Conservation (phyloP, 1,284 basidiomycete species). For the Trichosporon sp. region DNA sequence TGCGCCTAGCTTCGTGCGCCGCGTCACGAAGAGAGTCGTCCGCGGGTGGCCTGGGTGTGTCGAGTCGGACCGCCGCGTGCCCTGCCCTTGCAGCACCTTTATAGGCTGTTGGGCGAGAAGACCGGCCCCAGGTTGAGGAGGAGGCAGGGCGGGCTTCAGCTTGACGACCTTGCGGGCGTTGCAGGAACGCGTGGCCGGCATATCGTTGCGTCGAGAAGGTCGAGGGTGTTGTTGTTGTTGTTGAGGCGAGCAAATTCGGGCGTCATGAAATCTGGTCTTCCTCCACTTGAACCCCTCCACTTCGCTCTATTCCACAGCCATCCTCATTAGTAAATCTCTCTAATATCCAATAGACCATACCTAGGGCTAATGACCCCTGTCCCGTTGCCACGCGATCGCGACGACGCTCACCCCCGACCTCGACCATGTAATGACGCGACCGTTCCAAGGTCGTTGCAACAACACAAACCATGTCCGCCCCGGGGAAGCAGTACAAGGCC, state of each 20-base stretch:
- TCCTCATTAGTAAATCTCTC: background rate
- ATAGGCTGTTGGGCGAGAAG: slow-evolving; percentile 32
- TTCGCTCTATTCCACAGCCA: too few species aligned
- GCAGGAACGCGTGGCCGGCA: slow-evolving; percentile 12
- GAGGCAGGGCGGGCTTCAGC: slow-evolving; percentile 32
- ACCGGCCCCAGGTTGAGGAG: slow-evolving; percentile 2
- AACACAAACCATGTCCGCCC: slow-evolving; percentile 29
- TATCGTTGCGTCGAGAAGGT: background rate
- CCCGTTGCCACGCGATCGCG: background rate
- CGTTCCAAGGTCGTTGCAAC: background rate
- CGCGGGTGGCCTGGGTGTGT: slow-evolving; percentile 61
- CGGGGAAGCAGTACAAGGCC: slow-evolving; percentile 54
- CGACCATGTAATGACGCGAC: slow-evolving; percentile 14
- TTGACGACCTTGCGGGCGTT: slow-evolving; percentile 19
- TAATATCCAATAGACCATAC: background rate
- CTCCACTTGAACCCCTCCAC: background rate
- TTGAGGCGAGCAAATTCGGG: background rate
- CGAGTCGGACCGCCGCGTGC: slow-evolving; percentile 40
- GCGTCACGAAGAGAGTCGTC: slow-evolving; percentile 76
- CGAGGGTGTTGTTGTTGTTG: background rate
- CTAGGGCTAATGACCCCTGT: background rate
- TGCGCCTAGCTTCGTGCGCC: slow-evolving; percentile 76
- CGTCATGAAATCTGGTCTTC: slow-evolving; percentile 8
- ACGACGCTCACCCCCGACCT: background rate
- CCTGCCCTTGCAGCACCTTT: slow-evolving; percentile 45